phyloP scores from a whole-genome alignment of 1,284 basidiomycete species.

The Cutaneotrichosporon mucoides region DNA sequence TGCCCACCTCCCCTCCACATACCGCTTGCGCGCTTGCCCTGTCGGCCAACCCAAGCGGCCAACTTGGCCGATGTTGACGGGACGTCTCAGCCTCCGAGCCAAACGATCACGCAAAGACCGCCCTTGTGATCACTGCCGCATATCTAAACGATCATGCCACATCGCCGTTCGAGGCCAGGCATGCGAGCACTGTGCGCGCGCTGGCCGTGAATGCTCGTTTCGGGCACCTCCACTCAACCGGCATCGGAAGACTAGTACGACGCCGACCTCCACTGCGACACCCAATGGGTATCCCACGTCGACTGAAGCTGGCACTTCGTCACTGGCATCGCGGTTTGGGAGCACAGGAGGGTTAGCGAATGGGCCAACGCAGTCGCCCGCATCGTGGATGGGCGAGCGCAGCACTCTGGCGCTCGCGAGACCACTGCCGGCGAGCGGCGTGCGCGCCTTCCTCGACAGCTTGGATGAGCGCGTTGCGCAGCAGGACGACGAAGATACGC shows the following conservation, averaged over 20 bases:
- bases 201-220: conserved; percentile 16
- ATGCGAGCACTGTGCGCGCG: conserved; percentile 16
- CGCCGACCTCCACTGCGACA: background rate
- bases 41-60: background rate
- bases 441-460: conserved; percentile 14
- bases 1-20: too few species aligned
- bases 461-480: conserved; percentile 11
- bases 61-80: too few species aligned
- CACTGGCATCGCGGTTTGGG: background rate
- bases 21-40: background rate
- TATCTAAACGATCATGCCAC: conserved; percentile 18
- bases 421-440: background rate
- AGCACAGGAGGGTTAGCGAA: background rate
- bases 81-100: conserved; percentile 10
- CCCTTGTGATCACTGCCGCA: conserved; percentile 25
- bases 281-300: background rate
- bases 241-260: conserved; percentile 10
- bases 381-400: conserved; percentile 12
- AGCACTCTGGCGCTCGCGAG: background rate
- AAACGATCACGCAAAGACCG: conserved; percentile 21
- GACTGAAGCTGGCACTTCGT: background rate
- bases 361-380: background rate
- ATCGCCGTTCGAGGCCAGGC: conserved; percentile 20
- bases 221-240: conserved; percentile 16
- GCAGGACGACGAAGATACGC: conserved; percentile 4